Conservation (phyloP, 352 stramenopile genomes). For the Globisporangium abappressorium region DNA sequence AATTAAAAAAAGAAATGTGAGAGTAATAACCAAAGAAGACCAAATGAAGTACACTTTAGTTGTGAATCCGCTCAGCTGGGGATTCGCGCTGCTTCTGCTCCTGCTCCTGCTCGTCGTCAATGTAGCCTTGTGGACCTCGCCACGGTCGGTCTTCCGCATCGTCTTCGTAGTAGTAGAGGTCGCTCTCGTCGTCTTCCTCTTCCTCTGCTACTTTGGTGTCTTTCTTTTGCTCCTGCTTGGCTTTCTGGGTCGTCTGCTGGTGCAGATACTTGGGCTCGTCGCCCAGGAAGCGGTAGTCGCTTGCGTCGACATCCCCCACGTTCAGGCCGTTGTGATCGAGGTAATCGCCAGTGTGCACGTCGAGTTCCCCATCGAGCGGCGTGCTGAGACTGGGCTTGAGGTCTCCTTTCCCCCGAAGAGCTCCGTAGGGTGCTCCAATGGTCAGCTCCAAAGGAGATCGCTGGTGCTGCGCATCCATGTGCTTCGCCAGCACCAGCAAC, state of each 20-base stretch:
- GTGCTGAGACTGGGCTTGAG: constrained; percentile 13
- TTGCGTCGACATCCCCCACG: constrained; percentile 15
- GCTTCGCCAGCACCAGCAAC: constrained; percentile 1
- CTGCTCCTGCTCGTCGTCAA: constrained; percentile 2
- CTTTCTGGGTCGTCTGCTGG: not conserved
- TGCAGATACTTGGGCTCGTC: not conserved
- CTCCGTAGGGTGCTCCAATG: constrained; percentile 14
- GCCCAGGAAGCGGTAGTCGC: not conserved
- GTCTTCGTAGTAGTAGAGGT: constrained; percentile 6
- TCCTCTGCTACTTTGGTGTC: not conserved
- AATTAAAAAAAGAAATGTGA: constrained; percentile 1
- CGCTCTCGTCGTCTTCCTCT: constrained; percentile 9
- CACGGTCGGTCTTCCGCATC: constrained; percentile 6
- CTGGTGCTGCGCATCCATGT: constrained; percentile 4
- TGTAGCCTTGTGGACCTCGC: not conserved
- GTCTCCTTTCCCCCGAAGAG: constrained; percentile 15
- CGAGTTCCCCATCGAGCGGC: constrained; percentile 1
- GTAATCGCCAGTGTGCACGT: not conserved
- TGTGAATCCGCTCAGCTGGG: not conserved
- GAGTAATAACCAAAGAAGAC: not conserved
- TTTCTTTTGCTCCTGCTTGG: not conserved
- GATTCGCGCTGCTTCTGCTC: not conserved
- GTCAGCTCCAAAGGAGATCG: constrained; percentile 13
- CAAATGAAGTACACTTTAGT: not conserved
- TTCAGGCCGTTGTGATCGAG: not conserved